Evolutionary conservation across 2,329 filamentous ascomycete species (phyloP).

Genomic region (Trichophyton schoenleinii): DNA sequence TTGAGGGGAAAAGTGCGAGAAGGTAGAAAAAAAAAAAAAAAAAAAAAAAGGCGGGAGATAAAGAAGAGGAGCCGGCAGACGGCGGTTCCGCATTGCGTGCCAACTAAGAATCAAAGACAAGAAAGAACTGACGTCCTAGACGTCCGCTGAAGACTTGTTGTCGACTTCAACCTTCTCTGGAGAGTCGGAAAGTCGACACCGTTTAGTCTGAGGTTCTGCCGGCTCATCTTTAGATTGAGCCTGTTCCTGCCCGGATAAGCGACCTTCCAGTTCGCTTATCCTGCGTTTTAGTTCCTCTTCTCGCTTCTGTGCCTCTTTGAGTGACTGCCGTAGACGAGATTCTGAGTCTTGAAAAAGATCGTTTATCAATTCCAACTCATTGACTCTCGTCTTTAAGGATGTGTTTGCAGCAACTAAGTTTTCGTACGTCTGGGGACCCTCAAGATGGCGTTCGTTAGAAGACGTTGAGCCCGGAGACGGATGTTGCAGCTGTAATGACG

Average conservation of each 20-base stretch:
- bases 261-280: conserved; percentile 61
- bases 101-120: background rate
- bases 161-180: background rate
- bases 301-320: conserved; percentile 64
- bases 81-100: background rate
- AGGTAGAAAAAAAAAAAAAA: background rate
- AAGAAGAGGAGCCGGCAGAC: background rate
- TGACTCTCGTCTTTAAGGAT: conserved; percentile 85
- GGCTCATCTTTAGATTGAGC: conserved; percentile 18
- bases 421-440: conserved; percentile 65
- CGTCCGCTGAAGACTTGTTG: conserved; percentile 2
- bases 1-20: background rate
- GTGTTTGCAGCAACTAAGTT: conserved; percentile 69
- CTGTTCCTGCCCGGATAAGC: conserved; percentile 26
- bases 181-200: conserved; percentile 39
- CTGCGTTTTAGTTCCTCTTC: conserved; percentile 73
- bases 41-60: too few relatives aligned
- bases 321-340: conserved; percentile 45
- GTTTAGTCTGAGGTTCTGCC: conserved; percentile 42
- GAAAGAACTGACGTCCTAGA: conserved; percentile 1
- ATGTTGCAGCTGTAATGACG: conserved; percentile 40
- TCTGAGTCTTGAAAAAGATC: conserved; percentile 58
- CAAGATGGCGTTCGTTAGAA: conserved; percentile 51
- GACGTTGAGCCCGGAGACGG: conserved; percentile 49
- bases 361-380: conserved; percentile 90